phyloP scores from a whole-genome alignment of 176 grass and related monocot species.

The Avena sativa region DNA sequence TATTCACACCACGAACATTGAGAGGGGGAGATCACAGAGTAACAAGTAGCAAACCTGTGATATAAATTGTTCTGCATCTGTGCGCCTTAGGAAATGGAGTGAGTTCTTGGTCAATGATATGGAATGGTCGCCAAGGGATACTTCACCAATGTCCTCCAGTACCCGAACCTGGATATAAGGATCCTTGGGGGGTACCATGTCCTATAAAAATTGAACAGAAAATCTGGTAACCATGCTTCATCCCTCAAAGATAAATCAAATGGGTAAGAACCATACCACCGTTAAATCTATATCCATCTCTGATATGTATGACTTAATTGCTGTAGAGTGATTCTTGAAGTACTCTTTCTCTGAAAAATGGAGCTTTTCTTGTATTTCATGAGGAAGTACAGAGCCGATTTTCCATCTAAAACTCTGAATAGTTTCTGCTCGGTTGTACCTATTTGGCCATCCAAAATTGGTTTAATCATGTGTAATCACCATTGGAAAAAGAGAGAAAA shows the following conservation, averaged over 20 bases:
- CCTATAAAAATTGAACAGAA: conserved; percentile 58
- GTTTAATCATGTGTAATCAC: conserved; percentile 3
- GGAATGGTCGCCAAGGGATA: conserved; percentile 88
- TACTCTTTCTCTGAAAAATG: conserved; percentile 88
- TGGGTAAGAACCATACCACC: conserved; percentile 61
- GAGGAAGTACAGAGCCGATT: conserved; percentile 85
- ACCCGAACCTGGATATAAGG: conserved; percentile 90
- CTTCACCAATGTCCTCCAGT: conserved; percentile 86
- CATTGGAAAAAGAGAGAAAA: background rate
- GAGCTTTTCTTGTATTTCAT: conserved; percentile 92
- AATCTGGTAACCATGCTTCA: background rate
- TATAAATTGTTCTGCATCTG: conserved; percentile 87
- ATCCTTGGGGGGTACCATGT: conserved; percentile 97
- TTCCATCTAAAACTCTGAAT: conserved; percentile 97
- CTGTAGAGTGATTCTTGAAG: conserved; percentile 82
- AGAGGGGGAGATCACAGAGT: conserved; percentile 1
- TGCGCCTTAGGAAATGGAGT: conserved; percentile 86
- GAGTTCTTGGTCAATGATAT: conserved; percentile 90
- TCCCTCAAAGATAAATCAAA: conserved; percentile 19
- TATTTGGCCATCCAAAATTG: conserved; percentile 34
- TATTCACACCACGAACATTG: background rate
- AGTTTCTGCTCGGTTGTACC: conserved; percentile 86
- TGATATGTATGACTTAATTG: conserved; percentile 78
- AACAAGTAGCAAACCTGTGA: conserved; percentile 64
- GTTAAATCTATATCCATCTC: conserved; percentile 96